Base-by-base conservation (phyloP, 352 stramenopile genomes). In the Thalassiosira exigua region DNA sequence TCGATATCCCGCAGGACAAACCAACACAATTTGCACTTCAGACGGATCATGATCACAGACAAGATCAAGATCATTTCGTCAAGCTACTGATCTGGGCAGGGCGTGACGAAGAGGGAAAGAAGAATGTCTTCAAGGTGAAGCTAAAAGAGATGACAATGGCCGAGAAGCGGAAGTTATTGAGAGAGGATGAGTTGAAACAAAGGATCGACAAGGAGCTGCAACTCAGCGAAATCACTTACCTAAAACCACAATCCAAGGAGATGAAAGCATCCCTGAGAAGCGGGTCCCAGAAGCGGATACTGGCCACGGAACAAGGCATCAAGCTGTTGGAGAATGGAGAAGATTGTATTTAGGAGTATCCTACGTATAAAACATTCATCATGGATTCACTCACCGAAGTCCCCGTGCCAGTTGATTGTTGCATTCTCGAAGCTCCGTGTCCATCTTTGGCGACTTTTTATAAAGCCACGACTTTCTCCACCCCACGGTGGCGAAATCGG, bases 1-100 rank as follows among this genome's bases (percentile, higher is more conserved):
- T 14, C 7, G 36, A 44, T 14, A 44, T 59, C 17, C 26, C 26
- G 51, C 2, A 9, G 4, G 51, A 9, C 33, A 2, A 33, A 9
- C 19, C 21, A 9, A 4, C 19, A 4, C 22, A 44, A 14, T 7
- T 44, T 44, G 36, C 7, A 44, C 7, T 44, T 7, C 7, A 14
- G 36, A 44, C 36, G 7, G 36, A 44, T 14, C 36, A 44, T 14
- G 36, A 14, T 7, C 36, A 44, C 14, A 7, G 36, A 14, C 14
- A 7, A 14, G 36, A 14, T 44, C 4, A 33, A 26, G 9, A 59
- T 59, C 7, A 59, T 59, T 59, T 59, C 33, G 21, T 59, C 4
- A 32, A 33, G 5, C 2, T 59, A 3, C 21, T 59, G 26, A 39
- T 26, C 30, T 59, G 51, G 51, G 7, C 22, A 3, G 51, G 51